Conservation (phyloP, 768 basidiomycete species). For the Podaxis rugospora region DNA sequence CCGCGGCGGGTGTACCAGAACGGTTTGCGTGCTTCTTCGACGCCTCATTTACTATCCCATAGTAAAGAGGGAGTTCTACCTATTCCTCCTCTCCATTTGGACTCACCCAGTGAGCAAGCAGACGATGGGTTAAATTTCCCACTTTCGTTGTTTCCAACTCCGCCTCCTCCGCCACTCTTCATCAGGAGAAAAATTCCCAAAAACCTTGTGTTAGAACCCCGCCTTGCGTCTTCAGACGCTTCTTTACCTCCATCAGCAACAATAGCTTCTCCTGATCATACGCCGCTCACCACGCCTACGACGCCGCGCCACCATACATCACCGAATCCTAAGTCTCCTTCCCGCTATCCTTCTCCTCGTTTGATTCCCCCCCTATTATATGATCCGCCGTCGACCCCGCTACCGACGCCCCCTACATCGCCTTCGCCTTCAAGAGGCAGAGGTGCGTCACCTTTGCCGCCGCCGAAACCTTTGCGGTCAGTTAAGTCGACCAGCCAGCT, state of each 20-base stretch:
- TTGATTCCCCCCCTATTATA: conserved; percentile 25
- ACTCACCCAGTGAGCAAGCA: not conserved
- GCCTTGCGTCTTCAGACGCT: conserved; percentile 14
- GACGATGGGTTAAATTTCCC: conserved; percentile 14
- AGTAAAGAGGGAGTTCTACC: not conserved
- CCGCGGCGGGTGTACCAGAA: conserved; percentile 1
- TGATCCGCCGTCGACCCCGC: conserved; percentile 32
- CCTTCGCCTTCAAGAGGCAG: conserved; percentile 5
- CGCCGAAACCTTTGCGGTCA: conserved; percentile 15
- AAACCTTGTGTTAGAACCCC: conserved; percentile 31
- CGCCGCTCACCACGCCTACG: conserved; percentile 39
- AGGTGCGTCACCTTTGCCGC: conserved; percentile 9
- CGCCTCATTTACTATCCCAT: conserved; percentile 14
- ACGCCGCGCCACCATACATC: conserved; percentile 20
- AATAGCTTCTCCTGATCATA: conserved; percentile 36
- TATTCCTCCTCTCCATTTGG: conserved; percentile 5
- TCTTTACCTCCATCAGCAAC: conserved; percentile 26
- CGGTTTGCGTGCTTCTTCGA: not conserved
- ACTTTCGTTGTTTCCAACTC: conserved; percentile 36
- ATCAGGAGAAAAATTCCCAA: conserved; percentile 33
- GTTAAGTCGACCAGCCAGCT: conserved; percentile 7
- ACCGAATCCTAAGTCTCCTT: conserved; percentile 6
- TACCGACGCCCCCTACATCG: conserved; percentile 28
- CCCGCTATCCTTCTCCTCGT: conserved; percentile 20
- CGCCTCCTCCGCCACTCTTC: conserved; percentile 35